These are phyloP conservation scores for Vitis hybrid DNA, from an alignment of 177 flowering plant species.

Conservation along the genomic window DNA sequence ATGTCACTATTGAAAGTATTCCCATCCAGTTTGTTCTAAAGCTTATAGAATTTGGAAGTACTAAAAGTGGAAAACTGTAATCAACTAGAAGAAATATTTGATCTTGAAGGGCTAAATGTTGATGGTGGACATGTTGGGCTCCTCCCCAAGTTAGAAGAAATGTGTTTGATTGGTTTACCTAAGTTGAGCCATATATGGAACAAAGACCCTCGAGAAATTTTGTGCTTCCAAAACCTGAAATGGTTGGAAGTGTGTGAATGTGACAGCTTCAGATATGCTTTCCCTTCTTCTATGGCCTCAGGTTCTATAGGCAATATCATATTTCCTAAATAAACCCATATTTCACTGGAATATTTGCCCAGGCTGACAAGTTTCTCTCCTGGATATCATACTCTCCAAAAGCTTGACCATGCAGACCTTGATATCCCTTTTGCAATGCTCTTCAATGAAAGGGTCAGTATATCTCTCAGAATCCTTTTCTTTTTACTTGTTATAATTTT, in stretches of 20 bases:
- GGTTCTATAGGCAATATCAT: neutral
- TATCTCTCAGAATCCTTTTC: neutral
- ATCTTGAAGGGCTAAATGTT: neutral
- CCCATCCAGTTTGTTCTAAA: too few species aligned
- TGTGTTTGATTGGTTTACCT: too few species aligned
- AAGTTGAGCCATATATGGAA: neutral
- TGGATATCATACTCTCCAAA: neutral
- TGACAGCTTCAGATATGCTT: neutral
- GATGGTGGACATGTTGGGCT: neutral
- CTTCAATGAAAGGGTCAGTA: neutral
- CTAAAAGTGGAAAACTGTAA: too few species aligned
- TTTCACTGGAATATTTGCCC: neutral
- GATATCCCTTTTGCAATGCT: neutral
- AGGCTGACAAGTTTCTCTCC: neutral
- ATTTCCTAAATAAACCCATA: neutral
- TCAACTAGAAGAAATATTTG: too few species aligned
- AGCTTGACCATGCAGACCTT: neutral
- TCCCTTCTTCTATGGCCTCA: neutral
- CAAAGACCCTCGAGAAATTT: neutral
- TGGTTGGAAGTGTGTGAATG: neutral
- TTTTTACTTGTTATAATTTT: too few species aligned
- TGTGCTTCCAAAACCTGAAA: neutral
- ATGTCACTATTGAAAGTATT: too few species aligned
- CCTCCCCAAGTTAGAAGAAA: too few species aligned
- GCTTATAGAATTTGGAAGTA: too few species aligned